Evolutionary conservation across 2,329 filamentous ascomycete species (phyloP), one percentile per base, ranked within the genome.

Genomic region (Trichophyton schoenleinii): DNA sequence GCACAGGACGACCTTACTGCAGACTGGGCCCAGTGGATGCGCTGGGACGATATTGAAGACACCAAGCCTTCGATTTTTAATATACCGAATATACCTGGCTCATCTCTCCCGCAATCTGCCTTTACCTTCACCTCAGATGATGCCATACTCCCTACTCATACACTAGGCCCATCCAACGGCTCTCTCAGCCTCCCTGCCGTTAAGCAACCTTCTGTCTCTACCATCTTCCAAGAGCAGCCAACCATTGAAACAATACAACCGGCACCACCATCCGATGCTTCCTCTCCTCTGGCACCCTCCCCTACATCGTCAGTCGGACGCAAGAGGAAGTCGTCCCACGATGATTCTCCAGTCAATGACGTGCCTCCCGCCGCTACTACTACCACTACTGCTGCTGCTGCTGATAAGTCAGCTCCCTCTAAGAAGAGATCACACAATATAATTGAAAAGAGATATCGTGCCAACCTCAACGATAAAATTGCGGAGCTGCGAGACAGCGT

Each of bases 341-440:
- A 59, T 25, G 41, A 41, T 36, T 44, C 55, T 3, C 44, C 58
- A 3, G n/a, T 20, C 28, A 59, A 31, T 22, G 34, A 84, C 0
- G 85, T 85, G 0, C 81, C 79, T 58, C 82, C 83, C n/a, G 57
- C 83, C 3, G 58, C 63, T 1, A 67, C 68, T 0, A 80, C 79
- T 58, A 57, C 63, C 1, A 67, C 68, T 0, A 80, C 79, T 58
- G 82, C 83, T n/a, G 57, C 83, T 5, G 58, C 63, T 1, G 68
- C 68, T 44, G 42, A 63, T 34, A 75, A 86, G 11, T 79, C 83
- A 80, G 66, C 82, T 78, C 67, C 85, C 80, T 68, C 78, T 70
- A 96, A 96, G 80, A 96, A 96, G 80, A 95, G 91, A 36, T 91
- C 92, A 1, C 92, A 97, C 75, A 97, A 96, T 74, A 94, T 97